Evolutionary conservation across 805 yeast species (phyloP).

Genomic region (Millerago galiae): DNA sequence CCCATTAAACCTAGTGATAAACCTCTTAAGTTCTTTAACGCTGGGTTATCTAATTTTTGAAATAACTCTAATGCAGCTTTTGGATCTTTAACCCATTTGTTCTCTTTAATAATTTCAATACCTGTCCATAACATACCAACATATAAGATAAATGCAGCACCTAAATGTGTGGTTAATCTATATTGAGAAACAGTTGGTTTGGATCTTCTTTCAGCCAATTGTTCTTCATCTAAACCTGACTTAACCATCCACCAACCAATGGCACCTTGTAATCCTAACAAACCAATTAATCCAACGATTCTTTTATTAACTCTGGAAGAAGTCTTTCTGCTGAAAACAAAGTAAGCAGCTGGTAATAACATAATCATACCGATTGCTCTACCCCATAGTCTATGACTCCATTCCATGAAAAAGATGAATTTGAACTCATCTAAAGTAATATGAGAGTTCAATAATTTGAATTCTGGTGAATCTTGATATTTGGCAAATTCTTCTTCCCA

Average conservation of each 20-base stretch:
- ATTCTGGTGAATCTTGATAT: conserved; percentile 86
- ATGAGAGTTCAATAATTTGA: conserved; percentile 79
- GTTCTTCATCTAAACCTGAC: conserved; percentile 82
- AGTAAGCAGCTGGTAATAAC: conserved; percentile 79
- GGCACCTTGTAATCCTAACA: conserved; percentile 89
- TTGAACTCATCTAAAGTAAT: conserved; percentile 89
- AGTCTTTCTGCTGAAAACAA: conserved; percentile 59
- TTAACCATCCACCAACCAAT: conserved; percentile 99
- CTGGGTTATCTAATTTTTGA: conserved; percentile 54
- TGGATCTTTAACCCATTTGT: conserved; percentile 62
- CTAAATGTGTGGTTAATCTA: conserved; percentile 87
- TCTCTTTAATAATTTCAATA: conserved; percentile 71
- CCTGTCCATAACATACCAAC: conserved; percentile 90
- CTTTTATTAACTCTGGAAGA: conserved; percentile 61
- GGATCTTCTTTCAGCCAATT: conserved; percentile 69
- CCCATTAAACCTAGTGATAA: conserved; percentile 51
- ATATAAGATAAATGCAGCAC: conserved; percentile 85
- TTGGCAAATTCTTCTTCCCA: conserved; percentile 84
- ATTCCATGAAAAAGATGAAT: conserved; percentile 93
- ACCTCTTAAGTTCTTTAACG: conserved; percentile 50
- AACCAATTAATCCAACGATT: conserved; percentile 62
- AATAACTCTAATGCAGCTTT: conserved; percentile 46
- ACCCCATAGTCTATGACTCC: conserved; percentile 94
- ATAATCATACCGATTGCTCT: conserved; percentile 82
- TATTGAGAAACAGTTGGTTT: conserved; percentile 98